A percentile compares a stretch with the other conserved stretches of the same genome.
phyloP scores from a whole-genome alignment of 2,329 filamentous ascomycete species.

The Lecanicillium sp. region DNA sequence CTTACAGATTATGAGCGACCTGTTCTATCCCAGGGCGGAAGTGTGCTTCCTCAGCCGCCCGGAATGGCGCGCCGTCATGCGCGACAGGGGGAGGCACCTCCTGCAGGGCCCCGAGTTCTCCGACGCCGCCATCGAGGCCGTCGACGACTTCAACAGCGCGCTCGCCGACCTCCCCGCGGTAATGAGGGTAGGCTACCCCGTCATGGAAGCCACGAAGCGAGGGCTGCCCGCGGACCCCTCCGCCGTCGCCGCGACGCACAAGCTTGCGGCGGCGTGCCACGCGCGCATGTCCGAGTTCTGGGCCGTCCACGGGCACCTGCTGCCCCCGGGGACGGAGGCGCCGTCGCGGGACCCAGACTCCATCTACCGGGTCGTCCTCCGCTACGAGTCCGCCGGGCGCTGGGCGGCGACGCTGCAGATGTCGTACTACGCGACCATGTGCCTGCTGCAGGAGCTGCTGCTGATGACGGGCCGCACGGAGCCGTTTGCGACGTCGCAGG shows the following conservation, averaged over 20 bases:
- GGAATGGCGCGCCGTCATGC: slow-evolving; percentile 32
- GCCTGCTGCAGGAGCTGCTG: slow-evolving; percentile 35
- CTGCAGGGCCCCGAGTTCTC: slow-evolving; percentile 21
- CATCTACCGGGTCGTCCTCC: slow-evolving; percentile 27
- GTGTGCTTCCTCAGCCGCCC: slow-evolving; percentile 32
- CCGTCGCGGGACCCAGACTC: slow-evolving; percentile 26
- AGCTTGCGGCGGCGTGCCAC: slow-evolving; percentile 23
- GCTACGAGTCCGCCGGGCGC: slow-evolving; percentile 20
- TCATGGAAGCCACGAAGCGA: slow-evolving; percentile 25
- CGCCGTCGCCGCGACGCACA: slow-evolving; percentile 24
- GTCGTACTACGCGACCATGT: slow-evolving; percentile 32
- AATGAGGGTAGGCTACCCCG: slow-evolving; percentile 25
- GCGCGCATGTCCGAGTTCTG: slow-evolving; percentile 29
- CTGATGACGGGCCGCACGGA: slow-evolving; percentile 26
- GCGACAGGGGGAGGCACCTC: slow-evolving; percentile 21
- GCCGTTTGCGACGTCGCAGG: slow-evolving; percentile 23
- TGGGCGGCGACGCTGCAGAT: slow-evolving; percentile 32
- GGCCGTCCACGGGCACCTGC: slow-evolving; percentile 21
- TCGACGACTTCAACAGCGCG: slow-evolving; percentile 29
- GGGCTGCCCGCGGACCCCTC: slow-evolving; percentile 25
- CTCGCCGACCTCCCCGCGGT: slow-evolving; percentile 30
- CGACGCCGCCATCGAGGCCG: slow-evolving; percentile 20
- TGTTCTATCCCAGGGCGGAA: slow-evolving; percentile 30
- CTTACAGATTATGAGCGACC: slow-evolving; percentile 31
- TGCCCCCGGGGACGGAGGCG: slow-evolving; percentile 23